Base-by-base conservation (phyloP, 2,329 filamentous ascomycete genomes). In the Hymenoscyphus repandus region DNA sequence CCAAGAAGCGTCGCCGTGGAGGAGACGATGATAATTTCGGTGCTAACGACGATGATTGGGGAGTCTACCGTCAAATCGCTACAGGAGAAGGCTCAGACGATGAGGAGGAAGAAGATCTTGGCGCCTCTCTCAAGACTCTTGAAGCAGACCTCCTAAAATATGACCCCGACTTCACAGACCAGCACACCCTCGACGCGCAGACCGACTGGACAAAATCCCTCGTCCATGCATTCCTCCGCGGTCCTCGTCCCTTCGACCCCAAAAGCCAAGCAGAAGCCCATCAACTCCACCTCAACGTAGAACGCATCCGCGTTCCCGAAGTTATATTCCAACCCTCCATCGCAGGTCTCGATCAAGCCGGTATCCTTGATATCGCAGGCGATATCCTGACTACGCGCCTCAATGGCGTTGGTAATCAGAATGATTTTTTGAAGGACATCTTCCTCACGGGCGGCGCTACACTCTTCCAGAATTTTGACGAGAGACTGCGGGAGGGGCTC, bases 41-140 rank as follows among this genome's bases (percentile, higher is more conserved):
- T 50, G 91, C 91, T 45, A 92, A 99, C 68, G 93, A 99, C 64
- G 91, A 95, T 51, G 93, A 99, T 68, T 99, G 93, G 93, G 90
- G 90, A 51, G 90, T 99, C 12, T 99, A 99, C 70, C 85, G 93
- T 47, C 89, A 89, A 37, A 95, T 97, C 51, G 88, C 90, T 1
- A 90, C 88, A 1, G 90, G 90, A 45, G 86, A 87, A 6, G 80
- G 80, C 13, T 89, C 86, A 18, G 91, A 96, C 59, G 88, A 92
- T 62, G 90, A 95, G 45, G 91, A 95, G 66, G 92, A 97, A 66
- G 88, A 92, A 68, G 92, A 97, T 63, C 78, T 96, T 0, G 79
- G 81, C 51, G 80, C 77, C 5, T 80, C 77, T 51, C 79, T 99
- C 41, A 88, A 88, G 65, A 75, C 73, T 1, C 80, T 96, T 11